phyloP scores from a whole-genome alignment of 2,329 filamentous ascomycete genomes.

The Fusarium fujikuroi region DNA sequence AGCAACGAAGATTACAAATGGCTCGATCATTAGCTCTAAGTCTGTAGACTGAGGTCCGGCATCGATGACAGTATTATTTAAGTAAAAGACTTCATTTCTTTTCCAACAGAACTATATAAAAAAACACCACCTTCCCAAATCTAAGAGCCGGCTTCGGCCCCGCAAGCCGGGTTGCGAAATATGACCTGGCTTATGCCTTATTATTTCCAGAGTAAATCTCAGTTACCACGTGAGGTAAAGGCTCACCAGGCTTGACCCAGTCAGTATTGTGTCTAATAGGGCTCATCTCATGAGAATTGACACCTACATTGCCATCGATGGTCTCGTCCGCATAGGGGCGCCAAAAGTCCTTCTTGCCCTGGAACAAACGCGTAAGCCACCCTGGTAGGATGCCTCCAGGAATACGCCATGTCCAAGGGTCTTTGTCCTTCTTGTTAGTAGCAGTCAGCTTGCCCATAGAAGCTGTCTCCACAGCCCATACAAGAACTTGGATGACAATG shows the following conservation, averaged over 20 bases:
- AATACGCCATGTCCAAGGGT: background rate
- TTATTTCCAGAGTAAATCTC: background rate
- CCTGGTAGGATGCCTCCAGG: background rate
- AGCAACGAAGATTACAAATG: too few species aligned
- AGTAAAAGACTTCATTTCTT: too few species aligned
- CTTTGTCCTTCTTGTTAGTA: background rate
- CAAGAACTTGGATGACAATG: background rate
- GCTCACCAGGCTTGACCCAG: background rate
- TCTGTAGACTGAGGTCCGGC: too few species aligned
- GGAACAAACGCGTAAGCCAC: background rate
- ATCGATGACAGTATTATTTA: too few species aligned
- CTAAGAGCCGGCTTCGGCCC: background rate
- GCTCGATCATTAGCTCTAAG: too few species aligned
- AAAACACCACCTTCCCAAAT: fast-evolving
- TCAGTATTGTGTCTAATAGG: background rate
- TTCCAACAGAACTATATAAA: background rate
- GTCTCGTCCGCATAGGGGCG: background rate
- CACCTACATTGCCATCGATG: background rate
- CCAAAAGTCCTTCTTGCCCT: background rate
- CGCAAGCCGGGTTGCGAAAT: background rate
- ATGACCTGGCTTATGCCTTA: background rate
- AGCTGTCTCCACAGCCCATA: background rate
- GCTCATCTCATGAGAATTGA: background rate
- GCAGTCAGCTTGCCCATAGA: background rate
- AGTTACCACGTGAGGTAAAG: background rate